Evolutionary conservation across 371 early-diverging fungal species (phyloP).

Genomic region (Saksenaea oblongispora): DNA sequence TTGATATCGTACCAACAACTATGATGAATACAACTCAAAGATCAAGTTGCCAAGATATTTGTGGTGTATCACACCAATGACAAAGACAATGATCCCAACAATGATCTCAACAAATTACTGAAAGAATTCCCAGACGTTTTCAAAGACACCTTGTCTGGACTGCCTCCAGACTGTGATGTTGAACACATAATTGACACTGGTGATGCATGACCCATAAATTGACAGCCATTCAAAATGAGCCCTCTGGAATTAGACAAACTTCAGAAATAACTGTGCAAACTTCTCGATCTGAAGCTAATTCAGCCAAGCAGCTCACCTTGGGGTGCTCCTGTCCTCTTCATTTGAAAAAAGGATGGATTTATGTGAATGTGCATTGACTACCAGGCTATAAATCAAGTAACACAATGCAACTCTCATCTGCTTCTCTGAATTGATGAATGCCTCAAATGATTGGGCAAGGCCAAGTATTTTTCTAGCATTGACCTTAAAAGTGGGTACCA

Average conservation of each 20-base stretch:
- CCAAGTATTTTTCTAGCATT: slow-evolving; percentile 43
- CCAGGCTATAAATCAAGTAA: background rate
- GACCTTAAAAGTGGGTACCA: slow-evolving; percentile 49
- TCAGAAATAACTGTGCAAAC: background rate
- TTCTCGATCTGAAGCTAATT: slow-evolving; percentile 9
- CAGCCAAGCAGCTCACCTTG: slow-evolving; percentile 28
- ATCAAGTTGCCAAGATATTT: background rate
- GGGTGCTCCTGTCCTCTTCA: slow-evolving; percentile 61
- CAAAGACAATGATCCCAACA: background rate
- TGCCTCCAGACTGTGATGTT: background rate
- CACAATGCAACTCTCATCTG: background rate
- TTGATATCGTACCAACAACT: background rate
- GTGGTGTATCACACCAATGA: background rate
- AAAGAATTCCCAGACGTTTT: background rate
- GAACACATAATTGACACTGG: slow-evolving; percentile 15
- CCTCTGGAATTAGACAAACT: slow-evolving; percentile 7
- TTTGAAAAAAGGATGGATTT: slow-evolving; percentile 54
- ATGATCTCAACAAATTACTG: background rate
- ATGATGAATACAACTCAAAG: background rate
- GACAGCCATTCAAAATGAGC: slow-evolving; percentile 8
- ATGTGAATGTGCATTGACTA: slow-evolving; percentile 43
- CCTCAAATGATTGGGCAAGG: slow-evolving; percentile 24
- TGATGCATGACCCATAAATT: background rate
- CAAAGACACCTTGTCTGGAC: background rate
- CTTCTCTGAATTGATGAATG: slow-evolving; percentile 30